Base-by-base conservation (phyloP, 495 filamentous ascomycete genomes). In the Daldinia bambusicola region DNA sequence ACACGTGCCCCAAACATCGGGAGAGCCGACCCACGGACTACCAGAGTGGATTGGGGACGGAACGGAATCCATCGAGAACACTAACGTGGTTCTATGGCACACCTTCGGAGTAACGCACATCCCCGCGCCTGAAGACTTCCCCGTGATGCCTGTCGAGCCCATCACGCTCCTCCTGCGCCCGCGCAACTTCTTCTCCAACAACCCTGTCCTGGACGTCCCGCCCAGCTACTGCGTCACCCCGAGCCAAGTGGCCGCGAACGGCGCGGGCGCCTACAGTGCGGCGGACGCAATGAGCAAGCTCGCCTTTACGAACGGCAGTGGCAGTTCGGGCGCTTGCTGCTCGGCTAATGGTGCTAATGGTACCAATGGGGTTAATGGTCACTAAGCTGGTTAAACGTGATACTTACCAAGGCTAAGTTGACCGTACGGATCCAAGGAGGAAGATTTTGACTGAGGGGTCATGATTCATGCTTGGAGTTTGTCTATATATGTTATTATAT, bases 91-190 rank as follows among this genome's bases (percentile, higher is more conserved):
- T 2, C 86, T 98, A 20, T 98, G 95, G 95, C 95, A 98, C 79
- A 98, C 95, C 0, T 98, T 97, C 74, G 95, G 95, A 32, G 82
- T 97, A 5, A 94, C 90, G 7, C 95, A 98, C 78, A 97, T 97
- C 85, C 94, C 95, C 0, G 80, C 93, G 0, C 94, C 94, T 0
- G 95, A 98, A 75, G 95, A 98, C 77, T 98, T 92, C 81, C 95
- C 95, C 34, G 85, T 98, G 72, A 98, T 98, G 95, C 95, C 94
- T 1, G 92, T 90, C 0, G 93, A 97, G 83, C 91, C 92, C 0
- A 94, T 97, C 88, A 93, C 89, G 6, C 76, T 97, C 72, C 82
- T 97, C 26, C 82, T 98, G 50, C 82, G 94, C 50, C 95, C 95
- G 4, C 84, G 94, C 18, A 89, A 97, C 82, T 98, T 97, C 85